Evolutionary conservation across 2,329 filamentous ascomycete species (phyloP).

Genomic region (Aspergillus brasiliensis): DNA sequence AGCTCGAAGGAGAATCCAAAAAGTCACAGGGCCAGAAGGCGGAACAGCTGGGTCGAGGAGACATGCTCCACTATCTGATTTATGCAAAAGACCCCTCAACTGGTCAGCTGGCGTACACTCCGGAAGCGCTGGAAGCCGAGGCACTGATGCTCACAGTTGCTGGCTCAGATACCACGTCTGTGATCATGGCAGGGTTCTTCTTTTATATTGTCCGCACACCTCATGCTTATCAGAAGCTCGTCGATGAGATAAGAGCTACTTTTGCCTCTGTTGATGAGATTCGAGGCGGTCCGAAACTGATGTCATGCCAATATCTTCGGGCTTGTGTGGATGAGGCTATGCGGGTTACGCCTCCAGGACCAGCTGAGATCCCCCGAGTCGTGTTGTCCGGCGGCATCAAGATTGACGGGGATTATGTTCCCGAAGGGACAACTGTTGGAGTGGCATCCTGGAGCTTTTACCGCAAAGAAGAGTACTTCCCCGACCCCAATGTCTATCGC

Average conservation of each 20-base stretch:
- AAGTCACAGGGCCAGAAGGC: too few species aligned
- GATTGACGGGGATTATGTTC: slow-evolving; percentile 18
- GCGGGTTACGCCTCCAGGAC: slow-evolving; percentile 22
- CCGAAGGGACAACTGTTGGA: slow-evolving; percentile 40
- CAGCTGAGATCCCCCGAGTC: slow-evolving; percentile 39
- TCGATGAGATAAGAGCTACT: slow-evolving; percentile 37
- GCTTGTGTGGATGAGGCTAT: slow-evolving; percentile 14
- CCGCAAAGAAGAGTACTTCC: slow-evolving; percentile 21
- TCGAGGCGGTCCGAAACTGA: not conserved
- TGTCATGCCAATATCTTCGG: slow-evolving; percentile 5
- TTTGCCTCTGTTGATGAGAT: slow-evolving; percentile 42
- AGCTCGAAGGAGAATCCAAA: not conserved
- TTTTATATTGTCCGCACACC: slow-evolving; percentile 44
- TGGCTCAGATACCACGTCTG: slow-evolving; percentile 46
- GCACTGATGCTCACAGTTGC: slow-evolving; percentile 3
- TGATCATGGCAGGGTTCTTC: slow-evolving; percentile 40
- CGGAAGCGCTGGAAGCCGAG: slow-evolving; percentile 4
- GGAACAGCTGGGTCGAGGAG: not conserved
- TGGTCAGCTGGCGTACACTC: slow-evolving; percentile 1
- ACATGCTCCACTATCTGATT: slow-evolving; percentile 4
- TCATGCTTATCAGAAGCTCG: slow-evolving; percentile 28
- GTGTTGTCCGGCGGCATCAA: slow-evolving; percentile 29
- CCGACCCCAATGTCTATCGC: slow-evolving; percentile 17
- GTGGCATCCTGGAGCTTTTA: slow-evolving; percentile 39
- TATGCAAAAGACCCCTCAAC: slow-evolving; percentile 3